Conservation (phyloP, 805 yeast genomes). For the Martiniozyma abietophila region DNA sequence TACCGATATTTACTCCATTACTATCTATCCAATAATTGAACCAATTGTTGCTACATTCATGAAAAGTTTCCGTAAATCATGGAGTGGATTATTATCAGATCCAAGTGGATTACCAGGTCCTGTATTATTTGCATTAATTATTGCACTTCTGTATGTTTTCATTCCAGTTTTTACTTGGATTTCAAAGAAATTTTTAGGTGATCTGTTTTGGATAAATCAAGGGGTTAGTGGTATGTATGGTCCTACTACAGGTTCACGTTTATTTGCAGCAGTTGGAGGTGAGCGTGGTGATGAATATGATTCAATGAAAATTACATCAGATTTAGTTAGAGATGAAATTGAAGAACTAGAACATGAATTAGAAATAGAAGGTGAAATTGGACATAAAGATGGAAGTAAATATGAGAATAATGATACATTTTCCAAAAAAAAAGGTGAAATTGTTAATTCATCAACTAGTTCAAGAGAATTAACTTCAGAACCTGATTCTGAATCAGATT, state of each 20-base stretch:
- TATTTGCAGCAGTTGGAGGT: constrained; percentile 5
- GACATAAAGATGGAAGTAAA: background rate
- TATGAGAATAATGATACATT: background rate
- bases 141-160: constrained; percentile 7
- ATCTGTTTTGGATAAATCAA: constrained; percentile 18
- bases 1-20: background rate
- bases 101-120: constrained; percentile 5
- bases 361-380: constrained; percentile 7
- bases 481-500: background rate
- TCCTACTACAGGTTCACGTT: constrained; percentile 11
- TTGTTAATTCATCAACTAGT: background rate
- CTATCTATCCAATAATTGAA: constrained; percentile 1
- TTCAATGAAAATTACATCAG: constrained; percentile 12
- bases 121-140: constrained; percentile 2
- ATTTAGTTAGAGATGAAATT: constrained; percentile 16
- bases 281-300: constrained; percentile 11
- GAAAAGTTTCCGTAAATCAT: constrained; percentile 2
- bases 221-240: constrained; percentile 22
- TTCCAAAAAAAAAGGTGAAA: background rate
- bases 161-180: constrained; percentile 7
- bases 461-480: background rate
- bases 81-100: constrained; percentile 1
- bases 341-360: constrained; percentile 10
- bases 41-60: constrained; percentile 1
- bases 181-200: constrained; percentile 16